phyloP scores from a whole-genome alignment of 306 rosid species.

The Lathyrus sativus region DNA sequence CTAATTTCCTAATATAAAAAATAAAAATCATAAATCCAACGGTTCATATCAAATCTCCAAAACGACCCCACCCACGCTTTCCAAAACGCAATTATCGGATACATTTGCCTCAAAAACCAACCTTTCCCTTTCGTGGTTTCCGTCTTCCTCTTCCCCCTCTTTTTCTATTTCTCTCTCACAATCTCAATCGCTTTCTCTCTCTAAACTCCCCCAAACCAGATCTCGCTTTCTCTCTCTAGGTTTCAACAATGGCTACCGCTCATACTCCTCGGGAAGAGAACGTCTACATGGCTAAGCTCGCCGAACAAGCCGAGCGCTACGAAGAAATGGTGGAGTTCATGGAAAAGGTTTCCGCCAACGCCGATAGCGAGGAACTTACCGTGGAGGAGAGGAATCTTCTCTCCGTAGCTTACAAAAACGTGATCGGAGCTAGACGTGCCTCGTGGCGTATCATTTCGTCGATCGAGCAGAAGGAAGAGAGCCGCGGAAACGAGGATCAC shows the following conservation, averaged over 20 bases:
- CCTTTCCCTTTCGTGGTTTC: slow-evolving; percentile 41
- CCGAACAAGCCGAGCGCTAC: slow-evolving; percentile 99
- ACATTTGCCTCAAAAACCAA: slow-evolving; percentile 42
- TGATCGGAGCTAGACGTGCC: slow-evolving; percentile 90
- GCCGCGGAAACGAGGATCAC: slow-evolving; percentile 98
- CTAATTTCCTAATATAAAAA: slow-evolving; percentile 10
- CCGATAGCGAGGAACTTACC: slow-evolving; percentile 83
- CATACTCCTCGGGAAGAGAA: slow-evolving; percentile 87
- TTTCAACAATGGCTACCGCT: slow-evolving; percentile 65
- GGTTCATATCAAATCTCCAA: slow-evolving; percentile 42
- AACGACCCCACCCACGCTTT: slow-evolving; percentile 31
- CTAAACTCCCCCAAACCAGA: slow-evolving; percentile 29
- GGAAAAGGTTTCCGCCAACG: slow-evolving; percentile 93
- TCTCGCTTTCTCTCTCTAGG: slow-evolving; percentile 39
- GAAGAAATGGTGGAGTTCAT: slow-evolving; percentile 99
- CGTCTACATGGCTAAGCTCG: slow-evolving; percentile 98
- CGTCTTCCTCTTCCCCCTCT: slow-evolving; percentile 20
- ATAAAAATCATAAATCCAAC: slow-evolving; percentile 48
- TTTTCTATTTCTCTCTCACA: slow-evolving; percentile 6
- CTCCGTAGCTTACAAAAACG: slow-evolving; percentile 96
- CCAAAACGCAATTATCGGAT: slow-evolving; percentile 63
- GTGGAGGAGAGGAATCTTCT: slow-evolving; percentile 96
- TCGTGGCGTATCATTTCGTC: slow-evolving; percentile 98
- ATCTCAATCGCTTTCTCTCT: slow-evolving; percentile 25
- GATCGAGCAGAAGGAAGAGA: slow-evolving; percentile 99